These are phyloP conservation scores for Nannochloris sp. DNA, from an alignment of 139 green algal species.

Conservation along the genomic window DNA sequence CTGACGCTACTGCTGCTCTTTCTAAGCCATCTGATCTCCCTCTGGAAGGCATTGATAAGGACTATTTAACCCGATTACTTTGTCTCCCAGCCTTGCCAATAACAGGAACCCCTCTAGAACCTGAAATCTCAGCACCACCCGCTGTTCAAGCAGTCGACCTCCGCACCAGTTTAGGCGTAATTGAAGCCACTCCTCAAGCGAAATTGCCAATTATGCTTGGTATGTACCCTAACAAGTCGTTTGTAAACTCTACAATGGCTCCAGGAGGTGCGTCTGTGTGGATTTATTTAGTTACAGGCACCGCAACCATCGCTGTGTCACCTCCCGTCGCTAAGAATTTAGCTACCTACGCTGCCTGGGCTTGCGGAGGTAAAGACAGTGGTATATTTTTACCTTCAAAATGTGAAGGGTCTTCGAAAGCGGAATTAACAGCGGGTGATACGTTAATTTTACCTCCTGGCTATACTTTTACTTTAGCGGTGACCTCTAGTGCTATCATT, in stretches of 20 bases:
- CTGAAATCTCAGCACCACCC: conserved; percentile 11
- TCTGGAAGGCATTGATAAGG: background rate
- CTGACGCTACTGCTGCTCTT: background rate
- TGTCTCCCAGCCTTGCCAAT: conserved; percentile 6
- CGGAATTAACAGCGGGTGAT: conserved; percentile 14
- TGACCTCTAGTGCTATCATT: background rate
- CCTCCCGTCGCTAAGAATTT: conserved; percentile 15
- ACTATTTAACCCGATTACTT: background rate
- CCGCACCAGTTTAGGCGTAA: conserved; percentile 7
- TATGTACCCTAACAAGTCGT: conserved; percentile 12
- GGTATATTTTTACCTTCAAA: conserved; percentile 10
- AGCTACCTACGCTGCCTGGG: conserved; percentile 21
- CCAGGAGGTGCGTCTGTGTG: background rate
- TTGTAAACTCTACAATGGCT: conserved; percentile 13
- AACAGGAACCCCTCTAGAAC: conserved; percentile 10
- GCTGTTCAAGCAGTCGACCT: conserved; percentile 22
- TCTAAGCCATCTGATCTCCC: background rate
- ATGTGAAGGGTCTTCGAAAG: conserved; percentile 6
- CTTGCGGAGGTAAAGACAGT: background rate
- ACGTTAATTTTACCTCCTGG: conserved; percentile 16
- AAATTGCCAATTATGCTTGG: background rate
- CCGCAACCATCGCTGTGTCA: background rate
- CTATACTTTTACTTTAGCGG: conserved; percentile 6
- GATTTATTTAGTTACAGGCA: background rate
- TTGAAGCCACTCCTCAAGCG: background rate